Evolutionary conservation across 1,139 yeast species (phyloP), one percentile per base, ranked within the genome.

Genomic region (Lodderomyces oxycetoniae): DNA sequence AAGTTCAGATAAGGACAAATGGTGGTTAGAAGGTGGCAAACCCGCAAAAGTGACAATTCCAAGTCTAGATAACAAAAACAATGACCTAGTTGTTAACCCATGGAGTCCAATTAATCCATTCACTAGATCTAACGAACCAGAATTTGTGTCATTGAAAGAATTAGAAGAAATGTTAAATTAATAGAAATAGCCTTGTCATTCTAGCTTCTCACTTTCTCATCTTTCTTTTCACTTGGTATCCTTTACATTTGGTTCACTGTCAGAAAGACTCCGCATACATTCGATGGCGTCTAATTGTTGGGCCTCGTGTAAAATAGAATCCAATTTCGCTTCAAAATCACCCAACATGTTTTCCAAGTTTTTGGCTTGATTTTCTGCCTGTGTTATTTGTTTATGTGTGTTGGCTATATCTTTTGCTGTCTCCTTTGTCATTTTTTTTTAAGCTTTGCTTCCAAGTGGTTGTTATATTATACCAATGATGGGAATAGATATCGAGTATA

Each of bases 21-120:
- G 98, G 98, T 91, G 98, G 98, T 67, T 87, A 26, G 79, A 79
- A 11, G 80, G 79, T 7, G 91, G 93, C 0, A 74, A 74, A 43
- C 71, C 83, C 5, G 91, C 89, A 2, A 86, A 79, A 50, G 81
- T 89, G 4, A 51, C 55, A 4, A 68, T 77, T 11, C 59, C 64
- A 3, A 71, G 67, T 36, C 48, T 71, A 29, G 61, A 53, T 16
- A 63, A 55, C 15, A 19, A 25, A 5, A 24, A 20, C 3, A 58
- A 58, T 6, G 60, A 60, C 26, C 37, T 45, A 34, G 61, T 74
- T 2, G 63, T 88, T 29, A 91, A 91, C 49, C 95, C 95, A 0
- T 55, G 62, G 16, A 59, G 72, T 34, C 79, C 83, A 1, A 59
- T 63, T 3, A 88, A 88, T 52, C 97, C 97, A 7, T 88, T 88